These are phyloP conservation scores for Talaromyces piceae DNA, from an alignment of 2,329 filamentous ascomycete species.

Conservation along the genomic window DNA sequence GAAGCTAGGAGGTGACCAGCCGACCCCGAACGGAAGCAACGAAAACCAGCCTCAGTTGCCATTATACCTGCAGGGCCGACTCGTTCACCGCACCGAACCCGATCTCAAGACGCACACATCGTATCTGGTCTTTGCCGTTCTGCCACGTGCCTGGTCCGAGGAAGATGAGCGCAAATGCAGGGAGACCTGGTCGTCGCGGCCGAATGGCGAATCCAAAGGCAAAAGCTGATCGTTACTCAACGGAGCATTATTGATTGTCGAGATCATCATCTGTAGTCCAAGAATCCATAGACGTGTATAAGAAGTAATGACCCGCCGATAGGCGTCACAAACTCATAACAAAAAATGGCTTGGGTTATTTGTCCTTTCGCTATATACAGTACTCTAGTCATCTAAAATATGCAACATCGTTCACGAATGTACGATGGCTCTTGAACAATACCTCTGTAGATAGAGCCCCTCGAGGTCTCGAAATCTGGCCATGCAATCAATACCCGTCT, in stretches of 20 bases:
- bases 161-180: constrained; percentile 67
- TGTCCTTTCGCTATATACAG: background rate
- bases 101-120: constrained; percentile 95
- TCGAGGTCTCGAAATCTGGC: background rate
- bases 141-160: constrained; percentile 79
- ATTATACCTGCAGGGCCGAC: constrained; percentile 64
- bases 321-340: background rate
- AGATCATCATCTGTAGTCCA: no score
- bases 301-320: background rate
- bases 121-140: constrained; percentile 87
- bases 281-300: no score
- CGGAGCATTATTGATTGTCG: background rate
- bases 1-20: background rate
- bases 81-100: constrained; percentile 73
- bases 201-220: background rate
- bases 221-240: background rate
- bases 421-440: background rate
- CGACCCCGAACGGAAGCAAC: background rate
- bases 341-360: background rate
- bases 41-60: constrained; percentile 27
- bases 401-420: background rate
- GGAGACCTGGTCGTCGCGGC: constrained; percentile 53
- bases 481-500: background rate
- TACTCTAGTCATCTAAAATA: background rate
- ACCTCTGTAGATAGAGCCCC: background rate